Percentiles rank a stretch among this genome's conserved stretches.
phyloP scores from a whole-genome alignment of 768 basidiomycete genomes.

The Fistulinella prunicolor region DNA sequence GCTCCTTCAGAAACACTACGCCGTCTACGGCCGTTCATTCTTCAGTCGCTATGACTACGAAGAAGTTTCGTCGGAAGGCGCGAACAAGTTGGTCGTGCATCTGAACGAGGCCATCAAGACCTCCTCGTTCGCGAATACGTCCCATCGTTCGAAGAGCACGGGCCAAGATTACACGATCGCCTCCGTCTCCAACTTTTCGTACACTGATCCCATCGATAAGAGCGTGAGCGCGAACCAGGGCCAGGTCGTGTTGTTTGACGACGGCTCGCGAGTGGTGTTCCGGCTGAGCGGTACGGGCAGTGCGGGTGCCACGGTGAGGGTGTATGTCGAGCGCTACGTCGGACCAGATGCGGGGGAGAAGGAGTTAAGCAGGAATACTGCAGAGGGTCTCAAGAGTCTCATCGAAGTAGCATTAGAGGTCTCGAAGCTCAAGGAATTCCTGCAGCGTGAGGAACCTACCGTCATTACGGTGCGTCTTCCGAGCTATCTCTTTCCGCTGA shows the following conservation, averaged over 20 bases:
- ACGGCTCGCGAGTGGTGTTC: constrained; percentile 94
- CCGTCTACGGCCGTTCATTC: constrained; percentile 93
- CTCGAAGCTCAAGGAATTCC: constrained; percentile 80
- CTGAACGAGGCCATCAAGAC: constrained; percentile 70
- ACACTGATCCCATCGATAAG: constrained; percentile 97
- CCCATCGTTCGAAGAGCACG: constrained; percentile 64
- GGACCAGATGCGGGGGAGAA: constrained; percentile 62
- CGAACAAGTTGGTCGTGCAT: constrained; percentile 77
- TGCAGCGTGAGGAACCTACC: constrained; percentile 87
- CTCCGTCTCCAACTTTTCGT: constrained; percentile 83
- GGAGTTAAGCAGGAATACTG: constrained; percentile 72
- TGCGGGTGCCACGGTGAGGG: constrained; percentile 91
- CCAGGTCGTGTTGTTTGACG: constrained; percentile 85
- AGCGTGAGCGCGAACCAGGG: constrained; percentile 95
- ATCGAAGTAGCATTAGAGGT: constrained; percentile 92
- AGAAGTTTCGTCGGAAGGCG: constrained; percentile 90
- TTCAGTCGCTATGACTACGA: constrained; percentile 99
- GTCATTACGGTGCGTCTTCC: constrained; percentile 80
- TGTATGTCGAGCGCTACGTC: constrained; percentile 95
- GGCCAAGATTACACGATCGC: constrained; percentile 73
- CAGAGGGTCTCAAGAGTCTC: constrained; percentile 88
- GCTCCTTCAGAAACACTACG: constrained; percentile 82
- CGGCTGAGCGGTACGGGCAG: constrained; percentile 95
- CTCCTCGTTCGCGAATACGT: constrained; percentile 64
- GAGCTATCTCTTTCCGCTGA: not conserved